Evolutionary conservation across 805 yeast genomes (phyloP).

Genomic region (Yamadazyma insecticola): DNA sequence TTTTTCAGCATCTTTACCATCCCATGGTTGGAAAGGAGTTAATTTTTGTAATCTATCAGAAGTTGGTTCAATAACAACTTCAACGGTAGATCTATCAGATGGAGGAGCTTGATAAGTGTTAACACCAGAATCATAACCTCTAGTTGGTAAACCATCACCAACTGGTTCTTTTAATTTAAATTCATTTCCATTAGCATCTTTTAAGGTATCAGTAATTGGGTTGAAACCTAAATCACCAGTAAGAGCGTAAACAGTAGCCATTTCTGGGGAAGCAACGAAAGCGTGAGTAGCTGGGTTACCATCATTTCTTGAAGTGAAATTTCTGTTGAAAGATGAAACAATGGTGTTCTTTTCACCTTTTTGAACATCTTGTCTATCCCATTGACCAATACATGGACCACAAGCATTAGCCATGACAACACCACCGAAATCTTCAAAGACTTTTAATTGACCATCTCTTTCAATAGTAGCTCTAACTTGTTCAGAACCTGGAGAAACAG

Average conservation of each 20-base stretch:
- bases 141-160: conserved; percentile 86
- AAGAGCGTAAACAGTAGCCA: conserved; percentile 91
- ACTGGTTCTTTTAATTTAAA: conserved; percentile 83
- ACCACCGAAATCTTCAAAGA: conserved; percentile 90
- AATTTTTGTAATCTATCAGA: conserved; percentile 95
- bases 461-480: conserved; percentile 98
- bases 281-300: conserved; percentile 98
- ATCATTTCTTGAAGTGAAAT: conserved; percentile 96
- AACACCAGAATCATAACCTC: conserved; percentile 90
- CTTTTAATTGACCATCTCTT: conserved; percentile 87
- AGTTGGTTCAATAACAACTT: conserved; percentile 76
- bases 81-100: conserved; percentile 67
- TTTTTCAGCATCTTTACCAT: conserved; percentile 86
- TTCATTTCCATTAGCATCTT: conserved; percentile 84
- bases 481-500: conserved; percentile 97
- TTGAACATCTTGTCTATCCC: conserved; percentile 93
- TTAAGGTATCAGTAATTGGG: conserved; percentile 87
- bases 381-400: conserved; percentile 99
- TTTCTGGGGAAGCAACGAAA: conserved; percentile 94
- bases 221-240: conserved; percentile 96
- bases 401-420: conserved; percentile 95
- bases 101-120: conserved; percentile 98
- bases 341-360: conserved; percentile 96
- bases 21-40: conserved; percentile 94
- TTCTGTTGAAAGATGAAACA: conserved; percentile 96